Base-by-base conservation (phyloP, 225 moss, liverwort and hornwort genomes). In the Takakia lepidozioides region DNA sequence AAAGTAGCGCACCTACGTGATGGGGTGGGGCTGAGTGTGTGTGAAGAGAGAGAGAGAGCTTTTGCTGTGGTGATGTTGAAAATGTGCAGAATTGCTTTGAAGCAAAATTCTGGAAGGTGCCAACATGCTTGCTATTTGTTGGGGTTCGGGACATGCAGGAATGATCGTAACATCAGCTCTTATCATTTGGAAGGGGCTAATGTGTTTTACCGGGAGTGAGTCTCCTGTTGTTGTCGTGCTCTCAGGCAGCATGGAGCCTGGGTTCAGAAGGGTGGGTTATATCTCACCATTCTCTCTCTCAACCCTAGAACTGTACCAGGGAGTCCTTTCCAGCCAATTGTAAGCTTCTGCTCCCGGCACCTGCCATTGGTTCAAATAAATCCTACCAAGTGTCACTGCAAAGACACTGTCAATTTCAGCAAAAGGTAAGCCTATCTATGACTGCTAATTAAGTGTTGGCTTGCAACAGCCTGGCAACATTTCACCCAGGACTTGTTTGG, bases 161-260 rank as follows among this genome's bases (percentile, higher is more conserved):
- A 98, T 98, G 98, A 98, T 98, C 37, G 87, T 98, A 16, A 98
- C 95, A 24, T 91, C 98, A 18, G 95, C 98, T 51, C 62, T 98
- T 73, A 83, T 98, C 27, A 91, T 98, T 49, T 98, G 98, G 98
- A 98, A 98, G 62, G 91, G 98, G 51, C 55, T 98, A 37, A 98
- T 91, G 98, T 91, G 91, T 73, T 62, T 91, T 51, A 98, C 98
- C 3, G 98, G 98, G 41, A 98, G 98, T 63, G 91, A 98, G 69
- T 98, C 98, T 20, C 98, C 91, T 38, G 98, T 98, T 25, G 91
- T 98, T 8, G 98, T 98, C 28, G 98, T 98, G 65, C 91, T 98
- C 8, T 86, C 91, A 9, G 98, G 98, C 59, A 98, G 98, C 61
- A 98, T 91, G 98, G 98, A 98, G 57, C 91, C 98, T 56, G 98